phyloP scores from a whole-genome alignment of 768 basidiomycete species.

The Sarcodon aspratus region DNA sequence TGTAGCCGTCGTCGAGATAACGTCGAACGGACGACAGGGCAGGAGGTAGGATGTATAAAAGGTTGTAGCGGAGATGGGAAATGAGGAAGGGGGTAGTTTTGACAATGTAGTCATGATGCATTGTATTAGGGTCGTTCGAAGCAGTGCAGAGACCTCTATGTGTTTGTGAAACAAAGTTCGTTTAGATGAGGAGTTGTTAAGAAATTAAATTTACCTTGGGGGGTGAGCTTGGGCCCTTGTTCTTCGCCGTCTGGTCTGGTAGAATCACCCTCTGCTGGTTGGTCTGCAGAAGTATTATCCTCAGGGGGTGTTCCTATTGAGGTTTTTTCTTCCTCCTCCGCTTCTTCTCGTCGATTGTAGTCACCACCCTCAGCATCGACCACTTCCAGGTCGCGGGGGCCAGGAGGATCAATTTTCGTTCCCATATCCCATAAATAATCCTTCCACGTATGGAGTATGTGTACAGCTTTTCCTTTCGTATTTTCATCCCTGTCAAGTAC shows the following conservation, averaged over 20 bases:
- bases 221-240: conserved; percentile 6
- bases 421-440: conserved; percentile 70
- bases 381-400: conserved; percentile 9
- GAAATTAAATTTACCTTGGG: conserved; percentile 20
- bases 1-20: conserved; percentile 16
- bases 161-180: neutral
- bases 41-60: conserved; percentile 76
- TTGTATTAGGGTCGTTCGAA: conserved; percentile 56
- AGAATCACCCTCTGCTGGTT: too few relatives aligned
- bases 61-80: conserved; percentile 67
- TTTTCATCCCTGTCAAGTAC: conserved; percentile 28
- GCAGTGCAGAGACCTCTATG: conserved; percentile 42
- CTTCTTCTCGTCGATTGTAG: too few relatives aligned
- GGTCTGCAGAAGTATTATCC: neutral
- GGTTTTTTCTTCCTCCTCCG: conserved; percentile 6
- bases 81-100: conserved; percentile 36
- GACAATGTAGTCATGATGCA: conserved; percentile 41
- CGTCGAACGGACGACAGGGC: conserved; percentile 68
- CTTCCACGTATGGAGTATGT: conserved; percentile 67
- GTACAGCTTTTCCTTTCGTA: conserved; percentile 71
- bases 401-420: conserved; percentile 44
- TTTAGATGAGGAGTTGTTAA: too few relatives aligned
- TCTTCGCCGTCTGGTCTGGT: too few relatives aligned
- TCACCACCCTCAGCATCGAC: conserved; percentile 1
- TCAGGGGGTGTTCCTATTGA: neutral